phyloP scores from a whole-genome alignment of 768 basidiomycete genomes.

The Amanita jacksonii region DNA sequence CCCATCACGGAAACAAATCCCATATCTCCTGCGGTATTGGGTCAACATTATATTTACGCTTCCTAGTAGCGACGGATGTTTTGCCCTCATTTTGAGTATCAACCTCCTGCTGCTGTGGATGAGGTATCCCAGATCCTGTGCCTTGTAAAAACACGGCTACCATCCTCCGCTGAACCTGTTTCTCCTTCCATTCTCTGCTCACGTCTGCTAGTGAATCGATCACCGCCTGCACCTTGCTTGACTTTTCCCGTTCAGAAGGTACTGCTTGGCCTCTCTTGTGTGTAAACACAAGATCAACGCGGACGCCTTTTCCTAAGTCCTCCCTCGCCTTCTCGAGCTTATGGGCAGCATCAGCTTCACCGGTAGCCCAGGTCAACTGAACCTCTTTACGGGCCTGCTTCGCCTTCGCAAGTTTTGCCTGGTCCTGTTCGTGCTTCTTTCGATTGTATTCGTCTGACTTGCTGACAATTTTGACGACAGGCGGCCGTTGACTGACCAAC shows the following conservation, averaged over 20 bases:
- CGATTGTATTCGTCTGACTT: constrained; percentile 32
- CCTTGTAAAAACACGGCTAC: constrained; percentile 37
- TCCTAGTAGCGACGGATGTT: neutral
- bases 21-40: constrained; percentile 7
- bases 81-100: constrained; percentile 5
- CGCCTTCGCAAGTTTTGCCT: constrained; percentile 23
- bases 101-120: constrained; percentile 9
- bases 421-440: constrained; percentile 26
- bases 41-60: neutral
- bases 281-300: constrained; percentile 46
- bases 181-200: constrained; percentile 42
- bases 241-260: constrained; percentile 27
- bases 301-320: constrained; percentile 49
- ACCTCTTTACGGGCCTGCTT: constrained; percentile 48
- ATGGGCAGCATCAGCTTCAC: constrained; percentile 48
- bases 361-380: constrained; percentile 62
- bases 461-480: constrained; percentile 53
- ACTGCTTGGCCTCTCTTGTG: constrained; percentile 34
- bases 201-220: constrained; percentile 35
- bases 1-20: constrained; percentile 4
- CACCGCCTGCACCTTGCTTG: constrained; percentile 33
- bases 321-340: constrained; percentile 51
- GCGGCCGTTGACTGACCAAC: constrained; percentile 42
- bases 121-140: neutral
- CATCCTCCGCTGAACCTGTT: constrained; percentile 27